These are phyloP conservation scores for Ceratocystis cacaofunesta DNA, from an alignment of 2,329 filamentous ascomycete genomes.

Conservation along the genomic window DNA sequence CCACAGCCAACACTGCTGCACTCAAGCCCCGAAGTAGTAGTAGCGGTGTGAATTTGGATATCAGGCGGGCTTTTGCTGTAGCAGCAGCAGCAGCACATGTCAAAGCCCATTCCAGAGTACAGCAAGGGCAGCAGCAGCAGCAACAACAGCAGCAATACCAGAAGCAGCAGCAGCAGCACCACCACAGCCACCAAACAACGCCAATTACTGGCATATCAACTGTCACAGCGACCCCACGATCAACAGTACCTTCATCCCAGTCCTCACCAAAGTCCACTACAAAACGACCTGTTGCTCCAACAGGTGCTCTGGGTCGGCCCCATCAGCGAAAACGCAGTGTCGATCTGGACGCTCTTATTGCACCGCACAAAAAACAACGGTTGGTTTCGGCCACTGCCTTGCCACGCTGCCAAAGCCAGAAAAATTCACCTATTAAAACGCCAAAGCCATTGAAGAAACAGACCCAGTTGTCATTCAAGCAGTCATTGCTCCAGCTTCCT, in stretches of 20 bases:
- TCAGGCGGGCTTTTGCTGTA: slow-evolving; percentile 14
- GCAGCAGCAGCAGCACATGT: slow-evolving; percentile 8
- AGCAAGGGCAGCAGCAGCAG: background rate
- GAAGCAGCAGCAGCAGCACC: background rate
- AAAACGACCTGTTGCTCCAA: background rate
- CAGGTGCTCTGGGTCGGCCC: background rate
- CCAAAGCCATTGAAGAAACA: background rate
- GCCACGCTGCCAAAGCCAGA: background rate
- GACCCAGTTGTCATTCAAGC: background rate
- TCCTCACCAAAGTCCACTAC: background rate
- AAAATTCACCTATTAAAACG: background rate
- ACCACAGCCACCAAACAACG: background rate
- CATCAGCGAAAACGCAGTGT: slow-evolving; percentile 13
- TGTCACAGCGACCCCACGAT: background rate
- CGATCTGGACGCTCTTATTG: slow-evolving; percentile 11
- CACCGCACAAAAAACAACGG: slow-evolving; percentile 9
- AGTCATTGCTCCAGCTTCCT: background rate
- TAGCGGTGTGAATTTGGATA: slow-evolving; percentile 14
- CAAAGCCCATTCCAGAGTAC: slow-evolving; percentile 4
- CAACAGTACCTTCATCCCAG: background rate
- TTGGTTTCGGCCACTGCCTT: background rate
- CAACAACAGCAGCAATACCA: background rate
- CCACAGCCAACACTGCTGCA: background rate
- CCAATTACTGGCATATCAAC: background rate
- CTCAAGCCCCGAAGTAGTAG: slow-evolving; percentile 7